Percentiles rank a stretch among this genome's conserved stretches.
Conservation (phyloP, 1,284 basidiomycete genomes). For the Sanguinoderma infundibulare region DNA sequence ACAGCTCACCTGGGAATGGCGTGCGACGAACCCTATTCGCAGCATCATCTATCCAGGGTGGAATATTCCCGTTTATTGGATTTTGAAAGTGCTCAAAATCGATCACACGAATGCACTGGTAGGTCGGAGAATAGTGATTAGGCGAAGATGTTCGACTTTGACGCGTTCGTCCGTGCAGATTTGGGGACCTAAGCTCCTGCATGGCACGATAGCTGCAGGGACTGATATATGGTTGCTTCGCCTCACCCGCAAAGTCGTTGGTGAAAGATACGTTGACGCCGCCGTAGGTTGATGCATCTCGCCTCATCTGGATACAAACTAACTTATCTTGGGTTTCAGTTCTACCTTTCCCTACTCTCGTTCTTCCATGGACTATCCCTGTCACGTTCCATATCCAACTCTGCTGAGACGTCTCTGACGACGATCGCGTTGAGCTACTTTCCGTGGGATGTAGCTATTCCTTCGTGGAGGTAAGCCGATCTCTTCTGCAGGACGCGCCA, state of each 20-base stretch:
- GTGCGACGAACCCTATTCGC: constrained; percentile 65
- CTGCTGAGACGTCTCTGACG: constrained; percentile 87
- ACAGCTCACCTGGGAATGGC: constrained; percentile 97
- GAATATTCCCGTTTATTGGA: constrained; percentile 81
- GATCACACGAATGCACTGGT: constrained; percentile 62
- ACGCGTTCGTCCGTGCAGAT: constrained; percentile 48
- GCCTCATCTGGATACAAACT: background rate
- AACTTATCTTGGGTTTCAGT: constrained; percentile 45
- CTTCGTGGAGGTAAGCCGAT: constrained; percentile 27
- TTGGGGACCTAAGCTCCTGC: constrained; percentile 75
- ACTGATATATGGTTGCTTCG: constrained; percentile 81
- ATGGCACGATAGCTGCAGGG: constrained; percentile 79
- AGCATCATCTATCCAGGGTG: constrained; percentile 77
- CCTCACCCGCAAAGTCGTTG: constrained; percentile 66
- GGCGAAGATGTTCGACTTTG: background rate
- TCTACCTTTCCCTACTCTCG: constrained; percentile 83
- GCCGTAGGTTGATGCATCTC: constrained; percentile 58
- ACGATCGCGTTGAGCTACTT: constrained; percentile 81
- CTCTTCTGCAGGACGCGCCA: background rate
- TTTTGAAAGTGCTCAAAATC: constrained; percentile 60
- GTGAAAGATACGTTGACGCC: constrained; percentile 59
- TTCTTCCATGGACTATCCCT: constrained; percentile 88
- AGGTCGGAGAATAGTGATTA: constrained; percentile 28
- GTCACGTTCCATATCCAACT: constrained; percentile 92
- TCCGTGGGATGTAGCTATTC: constrained; percentile 61